Base-by-base conservation (phyloP, 495 filamentous ascomycete species). In the Xylaria nigripes region DNA sequence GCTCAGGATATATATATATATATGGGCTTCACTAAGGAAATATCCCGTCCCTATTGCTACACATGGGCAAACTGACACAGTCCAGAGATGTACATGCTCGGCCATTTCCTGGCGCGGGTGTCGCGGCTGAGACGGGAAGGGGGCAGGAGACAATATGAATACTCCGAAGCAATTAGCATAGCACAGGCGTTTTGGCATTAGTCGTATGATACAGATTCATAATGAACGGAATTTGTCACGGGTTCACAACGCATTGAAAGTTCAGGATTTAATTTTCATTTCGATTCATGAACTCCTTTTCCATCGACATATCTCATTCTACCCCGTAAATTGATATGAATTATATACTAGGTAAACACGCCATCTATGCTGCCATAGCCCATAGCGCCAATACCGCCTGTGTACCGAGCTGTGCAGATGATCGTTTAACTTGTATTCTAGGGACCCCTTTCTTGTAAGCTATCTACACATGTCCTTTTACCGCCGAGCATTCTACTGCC, bases 401-500 rank as follows among this genome's bases (percentile, higher is more conserved):
- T n/a, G n/a, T n/a, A n/a, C n/a, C n/a, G n/a, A n/a, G n/a, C 27
- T 9, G 9, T 29, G 27, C 9, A 4, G 27, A 29, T n/a, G 36
- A 41, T 15, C 36, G 18, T 4, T n/a, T 12, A 36, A 36, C 32
- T 5, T 18, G 36, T 18, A 18, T 2, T 40, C 36, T 40, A 18
- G 3, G 36, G n/a, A 4, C 18, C n/a, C 36, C 36, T 40, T 40
- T 40, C 12, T 40, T 40, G 16, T 5, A 18, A 4, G 36, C 18
- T 18, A 6, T 19, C 16, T 40, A 40, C 36, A 40, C 36, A 40
- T 23, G 12, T 1, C 19, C 19, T n/a, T 38, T 15, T 6, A 8
- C 27, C 19, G 16, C 16, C 16, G 23, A 10, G 2, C 36, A 30
- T 21, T 41, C 70, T 71, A 94, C 70, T 88, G 77, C 90, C 90